Evolutionary conservation across 495 filamentous ascomycete genomes (phyloP), one percentile per base, ranked within the genome.

Genomic region (Trichoderma virens): DNA sequence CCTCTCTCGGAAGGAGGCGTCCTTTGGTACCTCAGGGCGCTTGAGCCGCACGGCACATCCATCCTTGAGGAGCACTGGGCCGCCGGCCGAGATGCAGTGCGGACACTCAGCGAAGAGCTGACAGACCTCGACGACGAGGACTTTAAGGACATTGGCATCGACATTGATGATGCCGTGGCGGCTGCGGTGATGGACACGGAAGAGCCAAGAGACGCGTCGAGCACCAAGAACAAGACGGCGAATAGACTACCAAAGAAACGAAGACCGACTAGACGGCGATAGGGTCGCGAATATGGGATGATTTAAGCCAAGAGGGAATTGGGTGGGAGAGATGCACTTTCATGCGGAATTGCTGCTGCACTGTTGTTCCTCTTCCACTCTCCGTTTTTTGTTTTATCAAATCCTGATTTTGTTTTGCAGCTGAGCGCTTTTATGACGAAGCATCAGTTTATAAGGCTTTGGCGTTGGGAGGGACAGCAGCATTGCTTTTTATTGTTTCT

Each of bases 111-210:
- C 65, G 92, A 94, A 72, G 90, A 93, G 64, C 79, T 97, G 6
- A 93, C 87, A 62, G 92, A 96, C 66, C 83, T 97, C 68, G 91
- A 93, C 63, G 92, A 95, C 59, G 91, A 92, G 20, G 89, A 91
- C 74, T 77, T 97, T 60, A 82, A 88, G 73, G 83, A 88, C 69
- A 73, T 80, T 18, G 77, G 75, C 38, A 73, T 76, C 47, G 79
- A 78, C 39, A 73, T 80, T 51, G 76, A 78, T 45, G 74, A 77
- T 62, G 70, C 72, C 41, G 75, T 79, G 63, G 76, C 72, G 6
- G 76, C 77, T 6, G 77, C 76, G 14, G 73, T 75, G 1, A 70
- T 72, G 3, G 70, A 73, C 20, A 69, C 69, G 7, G 66, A 65
- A 27, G 66, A 69, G 18, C 41, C 65, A 32, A 71, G 71, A 60